A percentile compares a stretch with the other conserved stretches of the same genome.
Evolutionary conservation across 2,329 filamentous ascomycete species (phyloP).

Genomic region (Chaetoscypha palmicola): DNA sequence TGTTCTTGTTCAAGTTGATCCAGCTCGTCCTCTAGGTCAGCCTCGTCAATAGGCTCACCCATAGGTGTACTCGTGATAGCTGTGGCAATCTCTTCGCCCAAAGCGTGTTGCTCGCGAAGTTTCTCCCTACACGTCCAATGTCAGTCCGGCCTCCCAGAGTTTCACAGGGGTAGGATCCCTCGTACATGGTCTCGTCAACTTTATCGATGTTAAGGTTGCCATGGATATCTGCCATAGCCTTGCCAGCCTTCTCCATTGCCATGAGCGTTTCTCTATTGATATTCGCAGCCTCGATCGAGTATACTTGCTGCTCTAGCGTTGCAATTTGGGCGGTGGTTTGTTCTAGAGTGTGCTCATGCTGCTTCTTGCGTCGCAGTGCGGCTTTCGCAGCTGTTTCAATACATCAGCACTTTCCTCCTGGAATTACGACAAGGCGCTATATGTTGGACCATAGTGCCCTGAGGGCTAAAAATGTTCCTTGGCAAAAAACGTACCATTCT

Average conservation of each 20-base stretch:
- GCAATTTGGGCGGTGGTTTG: constrained; percentile 85
- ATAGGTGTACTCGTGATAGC: constrained; percentile 69
- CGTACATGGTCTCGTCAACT: constrained; percentile 91
- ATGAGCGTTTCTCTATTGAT: constrained; percentile 96
- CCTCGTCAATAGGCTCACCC: constrained; percentile 71
- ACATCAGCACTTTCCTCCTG: too few relatives aligned
- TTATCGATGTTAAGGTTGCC: constrained; percentile 85
- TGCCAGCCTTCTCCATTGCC: constrained; percentile 85
- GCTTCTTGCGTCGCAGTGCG: constrained; percentile 89
- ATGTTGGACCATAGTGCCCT: neutral
- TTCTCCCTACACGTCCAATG: constrained; percentile 59
- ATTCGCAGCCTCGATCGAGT: constrained; percentile 94
- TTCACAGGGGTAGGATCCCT: constrained; percentile 22
- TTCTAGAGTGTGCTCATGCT: constrained; percentile 82
- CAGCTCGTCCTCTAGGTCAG: constrained; percentile 78
- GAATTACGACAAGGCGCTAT: too few relatives aligned
- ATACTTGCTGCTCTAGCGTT: constrained; percentile 91
- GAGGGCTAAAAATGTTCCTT: neutral
- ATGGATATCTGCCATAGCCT: constrained; percentile 91
- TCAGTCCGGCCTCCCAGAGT: constrained; percentile 25
- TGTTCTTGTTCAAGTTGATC: constrained; percentile 84
- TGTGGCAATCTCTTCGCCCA: constrained; percentile 86
- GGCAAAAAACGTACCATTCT: constrained; percentile 61
- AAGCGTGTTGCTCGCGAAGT: constrained; percentile 82
- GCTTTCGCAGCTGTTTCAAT: constrained; percentile 68